Percentiles rank a stretch among this genome's conserved stretches.
Conservation (phyloP, 2,329 filamentous ascomycete species). For the Exophiala spinifera region DNA sequence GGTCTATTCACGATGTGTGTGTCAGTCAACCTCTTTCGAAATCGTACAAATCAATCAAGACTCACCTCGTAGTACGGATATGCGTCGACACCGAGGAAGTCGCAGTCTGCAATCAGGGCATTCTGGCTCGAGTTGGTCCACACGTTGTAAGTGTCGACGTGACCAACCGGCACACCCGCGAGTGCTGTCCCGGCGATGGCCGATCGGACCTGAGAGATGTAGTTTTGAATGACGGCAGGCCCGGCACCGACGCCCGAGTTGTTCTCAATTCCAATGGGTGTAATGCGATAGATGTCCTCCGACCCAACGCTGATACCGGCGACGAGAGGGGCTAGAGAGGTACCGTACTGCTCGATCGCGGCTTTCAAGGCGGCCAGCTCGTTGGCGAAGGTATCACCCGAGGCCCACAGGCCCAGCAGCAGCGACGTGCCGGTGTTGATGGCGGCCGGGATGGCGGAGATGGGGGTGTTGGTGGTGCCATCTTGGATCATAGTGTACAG, state of each 20-base stretch:
- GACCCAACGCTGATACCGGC: conserved; percentile 75
- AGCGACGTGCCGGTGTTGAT: conserved; percentile 71
- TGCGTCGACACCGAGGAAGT: conserved; percentile 65
- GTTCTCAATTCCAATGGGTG: conserved; percentile 60
- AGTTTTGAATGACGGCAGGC: conserved; percentile 61
- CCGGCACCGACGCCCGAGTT: conserved; percentile 60
- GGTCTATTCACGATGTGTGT: conserved; percentile 30
- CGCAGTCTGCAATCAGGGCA: conserved; percentile 58
- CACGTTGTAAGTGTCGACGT: conserved; percentile 66
- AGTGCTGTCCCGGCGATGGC: conserved; percentile 59
- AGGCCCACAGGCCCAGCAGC: conserved; percentile 75
- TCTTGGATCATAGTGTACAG: conserved; percentile 63
- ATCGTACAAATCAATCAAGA: too few relatives aligned
- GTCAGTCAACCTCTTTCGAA: too few relatives aligned
- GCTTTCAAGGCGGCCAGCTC: conserved; percentile 66
- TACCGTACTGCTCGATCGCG: conserved; percentile 64
- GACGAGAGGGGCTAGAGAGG: conserved; percentile 61
- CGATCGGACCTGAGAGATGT: conserved; percentile 66
- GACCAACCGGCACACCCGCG: conserved; percentile 47
- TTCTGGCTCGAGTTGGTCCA: conserved; percentile 60
- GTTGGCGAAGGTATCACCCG: conserved; percentile 57
- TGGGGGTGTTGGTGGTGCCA: conserved; percentile 59
- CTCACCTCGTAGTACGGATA: conserved; percentile 39
- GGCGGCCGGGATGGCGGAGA: conserved; percentile 69
- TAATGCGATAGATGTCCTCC: conserved; percentile 74